Conservation (phyloP, 768 basidiomycete genomes). For the Lactarius sp. region DNA sequence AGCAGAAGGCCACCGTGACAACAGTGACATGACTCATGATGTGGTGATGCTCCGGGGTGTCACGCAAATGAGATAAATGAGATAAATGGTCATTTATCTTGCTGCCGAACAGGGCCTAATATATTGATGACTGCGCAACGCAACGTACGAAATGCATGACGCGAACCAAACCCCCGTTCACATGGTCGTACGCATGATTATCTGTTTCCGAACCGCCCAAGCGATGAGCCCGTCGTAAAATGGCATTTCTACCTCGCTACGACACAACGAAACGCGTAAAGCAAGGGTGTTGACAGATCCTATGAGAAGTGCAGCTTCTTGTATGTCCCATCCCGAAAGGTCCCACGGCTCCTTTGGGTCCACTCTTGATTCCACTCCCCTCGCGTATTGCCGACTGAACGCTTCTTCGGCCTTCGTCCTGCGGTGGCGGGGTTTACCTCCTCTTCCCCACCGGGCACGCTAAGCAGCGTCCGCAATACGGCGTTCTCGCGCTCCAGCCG, state of each 20-base stretch:
- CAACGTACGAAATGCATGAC: not conserved
- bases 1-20: no score
- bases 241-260: not conserved
- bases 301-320: conserved; percentile 22
- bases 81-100: no score
- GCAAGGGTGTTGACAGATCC: not conserved
- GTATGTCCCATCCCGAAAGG: conserved; percentile 26
- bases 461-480: conserved; percentile 68
- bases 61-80: no score
- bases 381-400: conserved; percentile 18
- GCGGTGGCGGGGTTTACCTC: conserved; percentile 1
- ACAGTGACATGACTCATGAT: no score
- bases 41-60: no score
- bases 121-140: no score
- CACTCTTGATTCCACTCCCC: conserved; percentile 15
- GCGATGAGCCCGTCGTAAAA: no score
- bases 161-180: not conserved
- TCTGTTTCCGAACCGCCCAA: no score
- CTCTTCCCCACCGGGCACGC: conserved; percentile 36
- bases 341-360: conserved; percentile 26
- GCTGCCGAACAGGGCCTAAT: no score
- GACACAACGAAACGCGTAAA: not conserved
- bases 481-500: no score
- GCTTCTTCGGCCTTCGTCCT: conserved; percentile 23
- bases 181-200: not conserved